Evolutionary conservation across 345 rosid genomes (phyloP), one percentile per base, ranked within the genome.

Genomic region (Microcos paniculata): DNA sequence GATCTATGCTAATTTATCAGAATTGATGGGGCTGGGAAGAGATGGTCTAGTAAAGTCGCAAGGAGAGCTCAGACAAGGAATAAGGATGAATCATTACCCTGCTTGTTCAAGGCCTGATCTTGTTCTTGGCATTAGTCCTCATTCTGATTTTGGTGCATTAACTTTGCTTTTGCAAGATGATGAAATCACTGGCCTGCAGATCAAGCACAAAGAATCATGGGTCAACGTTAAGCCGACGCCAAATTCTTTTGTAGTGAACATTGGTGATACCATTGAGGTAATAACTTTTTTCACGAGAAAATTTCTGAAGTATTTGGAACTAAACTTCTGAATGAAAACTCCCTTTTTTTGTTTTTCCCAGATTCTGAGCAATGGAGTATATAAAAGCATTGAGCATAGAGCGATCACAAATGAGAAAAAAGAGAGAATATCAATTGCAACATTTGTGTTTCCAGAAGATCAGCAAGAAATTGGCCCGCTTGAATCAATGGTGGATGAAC

Each of bases 171-270:
- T 62, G 18, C 84, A 82, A 74, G 83, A 76, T 58, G 62, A 82
- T 70, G 81, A 78, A 3, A 48, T 78, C 15, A 55, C 45, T 8
- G 83, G 78, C 64, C 84, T 82, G 23, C 87, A 86, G 62, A 65
- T 81, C 4, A 72, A 33, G 24, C 66, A 62, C 14, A 33, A 62
- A 62, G 24, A 62, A 18, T 2, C 4, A 8, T 62, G 66, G 66
- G 1, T 62, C 18, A 0, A 0, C 2, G 45, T 31, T 18, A 62
- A 33, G 2, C 66, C 66, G 1, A 26, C 33, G 1, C 66, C 45
- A 2, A 33, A 33, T 62, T 31, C 43, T 33, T 21, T 62, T 8
- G 24, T 80, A 5, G 76, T 81, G 8, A 80, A 83, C 55, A 43
- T 78, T 4, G 84, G 87, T 1, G 84, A 80, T 18, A 23, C 24